These are phyloP conservation scores for Globisporangium splendens DNA, from an alignment of 352 stramenopile species.

Conservation along the genomic window DNA sequence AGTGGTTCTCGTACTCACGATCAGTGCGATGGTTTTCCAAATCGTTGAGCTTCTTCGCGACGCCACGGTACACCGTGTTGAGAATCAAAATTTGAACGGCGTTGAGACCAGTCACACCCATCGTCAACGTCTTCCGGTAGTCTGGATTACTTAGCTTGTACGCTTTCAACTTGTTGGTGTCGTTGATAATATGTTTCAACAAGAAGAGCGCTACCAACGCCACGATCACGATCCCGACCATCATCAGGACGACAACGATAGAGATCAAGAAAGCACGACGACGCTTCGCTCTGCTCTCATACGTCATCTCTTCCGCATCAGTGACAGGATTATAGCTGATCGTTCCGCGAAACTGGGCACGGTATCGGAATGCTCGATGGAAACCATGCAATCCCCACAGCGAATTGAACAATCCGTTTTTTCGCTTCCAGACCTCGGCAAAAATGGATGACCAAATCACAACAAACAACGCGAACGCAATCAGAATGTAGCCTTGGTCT, in stretches of 20 bases:
- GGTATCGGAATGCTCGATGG: constrained; percentile 65
- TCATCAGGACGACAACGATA: constrained; percentile 60
- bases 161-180: constrained; percentile 26
- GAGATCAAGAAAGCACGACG: constrained; percentile 56
- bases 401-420: constrained; percentile 79
- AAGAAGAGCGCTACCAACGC: constrained; percentile 69
- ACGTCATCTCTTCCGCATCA: constrained; percentile 62
- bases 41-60: constrained; percentile 93
- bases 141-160: constrained; percentile 22
- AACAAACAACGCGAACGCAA: constrained; percentile 79
- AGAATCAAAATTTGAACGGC: constrained; percentile 92
- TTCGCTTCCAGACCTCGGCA: constrained; percentile 87
- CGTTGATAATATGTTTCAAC: constrained; percentile 72
- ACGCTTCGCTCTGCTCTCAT: constrained; percentile 51
- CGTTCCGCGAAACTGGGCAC: constrained; percentile 82
- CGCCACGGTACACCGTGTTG: constrained; percentile 88
- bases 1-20: constrained; percentile 83
- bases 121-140: constrained; percentile 41
- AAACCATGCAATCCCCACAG: constrained; percentile 82
- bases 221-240: constrained; percentile 71
- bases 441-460: constrained; percentile 89
- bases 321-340: constrained; percentile 70
- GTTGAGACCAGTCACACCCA: constrained; percentile 57
- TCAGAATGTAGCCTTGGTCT: constrained; percentile 67
- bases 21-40: constrained; percentile 92